A percentile compares a stretch with the other conserved stretches of the same genome.
Evolutionary conservation across 2,329 filamentous ascomycete genomes (phyloP).

Genomic region (Madurella mycetomatis): DNA sequence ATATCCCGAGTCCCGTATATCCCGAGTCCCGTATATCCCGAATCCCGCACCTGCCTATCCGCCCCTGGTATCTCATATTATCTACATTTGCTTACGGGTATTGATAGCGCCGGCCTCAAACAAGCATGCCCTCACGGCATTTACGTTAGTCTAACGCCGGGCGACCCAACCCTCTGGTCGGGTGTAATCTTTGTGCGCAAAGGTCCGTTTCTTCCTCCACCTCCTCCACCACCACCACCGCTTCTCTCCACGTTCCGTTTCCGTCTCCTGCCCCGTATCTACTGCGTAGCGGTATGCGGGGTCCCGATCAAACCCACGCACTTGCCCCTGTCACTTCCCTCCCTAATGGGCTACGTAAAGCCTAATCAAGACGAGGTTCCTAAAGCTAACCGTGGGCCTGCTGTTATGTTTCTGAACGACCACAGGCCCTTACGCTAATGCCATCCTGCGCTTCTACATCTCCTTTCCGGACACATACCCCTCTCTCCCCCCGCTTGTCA

Average conservation of each 20-base stretch:
- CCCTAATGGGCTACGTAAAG: not conserved
- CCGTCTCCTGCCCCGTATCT: not conserved
- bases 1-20: conserved; percentile 28
- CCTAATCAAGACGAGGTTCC: not conserved
- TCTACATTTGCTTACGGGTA: conserved; percentile 21
- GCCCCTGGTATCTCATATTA: not conserved
- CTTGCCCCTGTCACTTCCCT: not conserved
- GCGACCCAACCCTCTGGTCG: conserved; percentile 77
- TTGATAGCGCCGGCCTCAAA: conserved; percentile 68
- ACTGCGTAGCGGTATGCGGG: too few species aligned
- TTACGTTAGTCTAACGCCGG: conserved; percentile 78
- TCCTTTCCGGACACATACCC: conserved; percentile 82
- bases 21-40: conserved; percentile 28
- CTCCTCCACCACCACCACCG: conserved; percentile 5
- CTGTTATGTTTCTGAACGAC: too few species aligned
- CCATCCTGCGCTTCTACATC: conserved; percentile 80
- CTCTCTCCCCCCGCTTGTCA: conserved; percentile 72
- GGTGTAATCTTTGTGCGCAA: conserved; percentile 89
- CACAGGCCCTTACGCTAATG: conserved; percentile 80
- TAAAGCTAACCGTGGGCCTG: not conserved
- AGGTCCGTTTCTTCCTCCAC: conserved; percentile 55
- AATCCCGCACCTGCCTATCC: conserved; percentile 29
- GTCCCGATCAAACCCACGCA: too few species aligned
- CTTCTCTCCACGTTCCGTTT: not conserved
- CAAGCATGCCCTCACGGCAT: conserved; percentile 80